These are phyloP conservation scores for Physocladia obscura DNA, from an alignment of 192 early-diverging fungal genomes.

Conservation along the genomic window DNA sequence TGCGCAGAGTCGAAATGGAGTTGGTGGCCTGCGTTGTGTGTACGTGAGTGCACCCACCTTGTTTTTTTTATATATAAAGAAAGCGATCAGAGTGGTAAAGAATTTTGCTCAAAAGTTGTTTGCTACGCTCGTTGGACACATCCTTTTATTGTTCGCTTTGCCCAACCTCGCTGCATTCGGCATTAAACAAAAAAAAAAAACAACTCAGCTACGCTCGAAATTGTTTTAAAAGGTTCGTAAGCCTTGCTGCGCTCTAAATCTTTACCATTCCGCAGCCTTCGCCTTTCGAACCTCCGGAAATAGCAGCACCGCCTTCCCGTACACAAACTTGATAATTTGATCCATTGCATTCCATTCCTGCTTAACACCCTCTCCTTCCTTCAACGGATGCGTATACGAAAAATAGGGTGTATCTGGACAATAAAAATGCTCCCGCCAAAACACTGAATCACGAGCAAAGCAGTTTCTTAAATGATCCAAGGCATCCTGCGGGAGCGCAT, in stretches of 20 bases:
- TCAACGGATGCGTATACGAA: conserved; percentile 27
- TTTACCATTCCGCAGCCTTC: conserved; percentile 30
- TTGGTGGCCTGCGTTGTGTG: conserved; percentile 32
- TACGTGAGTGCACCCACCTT: conserved; percentile 30
- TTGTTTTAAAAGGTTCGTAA: too few species aligned
- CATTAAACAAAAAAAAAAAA: too few species aligned
- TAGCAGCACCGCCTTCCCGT: neutral
- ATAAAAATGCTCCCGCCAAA: conserved; percentile 36
- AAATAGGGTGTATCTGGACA: conserved; percentile 28
- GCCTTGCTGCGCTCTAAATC: too few species aligned
- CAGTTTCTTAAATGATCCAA: conserved; percentile 12
- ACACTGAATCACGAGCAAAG: conserved; percentile 4
- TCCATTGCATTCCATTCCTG: conserved; percentile 12
- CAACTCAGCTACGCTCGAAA: too few species aligned
- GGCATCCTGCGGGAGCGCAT: conserved; percentile 9
- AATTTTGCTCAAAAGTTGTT: too few species aligned
- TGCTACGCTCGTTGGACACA: too few species aligned
- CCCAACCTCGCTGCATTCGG: too few species aligned
- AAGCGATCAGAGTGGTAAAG: too few species aligned
- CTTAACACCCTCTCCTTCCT: neutral
- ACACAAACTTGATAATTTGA: conserved; percentile 17
- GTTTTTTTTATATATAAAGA: too few species aligned
- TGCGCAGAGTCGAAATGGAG: conserved; percentile 38
- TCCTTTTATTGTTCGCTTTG: too few species aligned
- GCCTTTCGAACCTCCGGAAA: conserved; percentile 21